These are phyloP conservation scores for Mycoemilia scoparia DNA, from an alignment of 192 early-diverging fungal genomes.

Conservation along the genomic window DNA sequence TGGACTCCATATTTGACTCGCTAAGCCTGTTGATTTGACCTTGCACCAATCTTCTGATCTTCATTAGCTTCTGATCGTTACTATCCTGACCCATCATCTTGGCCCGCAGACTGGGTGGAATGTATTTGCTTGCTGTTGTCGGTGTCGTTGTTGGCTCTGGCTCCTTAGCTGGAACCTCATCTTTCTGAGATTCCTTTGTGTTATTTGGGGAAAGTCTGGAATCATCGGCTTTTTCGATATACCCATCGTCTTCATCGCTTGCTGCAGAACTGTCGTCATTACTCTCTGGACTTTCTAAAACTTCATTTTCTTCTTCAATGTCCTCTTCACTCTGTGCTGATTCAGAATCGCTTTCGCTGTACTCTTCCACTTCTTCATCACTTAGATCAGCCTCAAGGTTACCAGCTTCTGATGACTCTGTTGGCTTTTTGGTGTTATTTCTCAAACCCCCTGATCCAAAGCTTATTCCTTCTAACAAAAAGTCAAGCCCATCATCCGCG, in stretches of 20 bases:
- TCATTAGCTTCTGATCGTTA: conserved; percentile 43
- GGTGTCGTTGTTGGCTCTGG: conserved; percentile 1
- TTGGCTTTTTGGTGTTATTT: background rate
- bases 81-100: conserved; percentile 28
- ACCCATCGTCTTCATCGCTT: conserved; percentile 2
- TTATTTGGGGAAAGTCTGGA: too few species aligned
- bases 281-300: conserved; percentile 2
- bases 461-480: conserved; percentile 13
- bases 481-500: conserved; percentile 24
- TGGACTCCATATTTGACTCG: conserved; percentile 81
- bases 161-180: background rate
- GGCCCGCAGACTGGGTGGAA: conserved; percentile 74
- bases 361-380: conserved; percentile 6
- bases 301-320: conserved; percentile 12
- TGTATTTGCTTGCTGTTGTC: conserved; percentile 40
- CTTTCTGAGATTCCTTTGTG: too few species aligned
- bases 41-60: conserved; percentile 63
- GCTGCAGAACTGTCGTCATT: conserved; percentile 5
- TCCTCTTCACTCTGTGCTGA: background rate
- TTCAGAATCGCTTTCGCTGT: conserved; percentile 7
- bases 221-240: conserved; percentile 1
- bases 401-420: background rate
- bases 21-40: conserved; percentile 77
- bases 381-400: conserved; percentile 5
- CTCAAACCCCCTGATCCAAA: conserved; percentile 17